These are phyloP conservation scores for Teratosphaeriaceae sp. DNA, from an alignment of 2,329 filamentous ascomycete species.

Conservation along the genomic window DNA sequence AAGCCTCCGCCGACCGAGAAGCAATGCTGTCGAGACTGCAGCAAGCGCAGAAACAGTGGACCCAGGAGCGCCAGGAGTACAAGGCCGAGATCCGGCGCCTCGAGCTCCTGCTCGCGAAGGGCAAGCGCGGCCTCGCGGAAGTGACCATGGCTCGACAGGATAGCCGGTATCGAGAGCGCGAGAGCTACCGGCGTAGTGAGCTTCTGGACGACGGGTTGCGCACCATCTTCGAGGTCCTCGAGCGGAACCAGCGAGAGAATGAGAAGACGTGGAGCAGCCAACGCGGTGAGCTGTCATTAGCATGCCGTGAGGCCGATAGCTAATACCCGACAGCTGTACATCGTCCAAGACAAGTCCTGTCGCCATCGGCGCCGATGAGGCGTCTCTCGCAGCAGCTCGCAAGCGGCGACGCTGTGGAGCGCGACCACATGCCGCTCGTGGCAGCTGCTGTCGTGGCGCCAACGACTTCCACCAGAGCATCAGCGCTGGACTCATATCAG, in stretches of 20 bases:
- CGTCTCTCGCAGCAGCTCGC: constrained; percentile 34
- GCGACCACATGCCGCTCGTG: too few species aligned
- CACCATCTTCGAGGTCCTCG: constrained; percentile 29
- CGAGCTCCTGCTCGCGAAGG: constrained; percentile 37
- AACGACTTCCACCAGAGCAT: too few species aligned
- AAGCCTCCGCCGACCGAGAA: constrained; percentile 19
- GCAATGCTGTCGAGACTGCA: constrained; percentile 19
- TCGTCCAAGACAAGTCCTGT: constrained; percentile 20
- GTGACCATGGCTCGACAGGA: constrained; percentile 36
- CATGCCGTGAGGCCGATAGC: too few species aligned
- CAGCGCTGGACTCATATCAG: too few species aligned
- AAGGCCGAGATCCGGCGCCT: constrained; percentile 38
- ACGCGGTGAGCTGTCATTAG: constrained; percentile 21
- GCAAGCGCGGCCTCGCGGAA: constrained; percentile 34
- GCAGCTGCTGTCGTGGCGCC: too few species aligned
- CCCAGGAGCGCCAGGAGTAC: constrained; percentile 29
- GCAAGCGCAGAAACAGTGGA: constrained; percentile 28
- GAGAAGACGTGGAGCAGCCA: constrained; percentile 23
- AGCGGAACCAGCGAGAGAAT: constrained; percentile 19
- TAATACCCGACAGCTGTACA: constrained; percentile 20
- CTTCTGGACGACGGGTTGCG: constrained; percentile 19
- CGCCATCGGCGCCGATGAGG: constrained; percentile 34
- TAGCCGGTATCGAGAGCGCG: constrained; percentile 31
- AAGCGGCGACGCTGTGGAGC: constrained; percentile 29
- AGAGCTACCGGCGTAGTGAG: constrained; percentile 9